Evolutionary conservation across 1,284 basidiomycete species (phyloP), one percentile per base, ranked within the genome.

Genomic region (Irpex lacteus): DNA sequence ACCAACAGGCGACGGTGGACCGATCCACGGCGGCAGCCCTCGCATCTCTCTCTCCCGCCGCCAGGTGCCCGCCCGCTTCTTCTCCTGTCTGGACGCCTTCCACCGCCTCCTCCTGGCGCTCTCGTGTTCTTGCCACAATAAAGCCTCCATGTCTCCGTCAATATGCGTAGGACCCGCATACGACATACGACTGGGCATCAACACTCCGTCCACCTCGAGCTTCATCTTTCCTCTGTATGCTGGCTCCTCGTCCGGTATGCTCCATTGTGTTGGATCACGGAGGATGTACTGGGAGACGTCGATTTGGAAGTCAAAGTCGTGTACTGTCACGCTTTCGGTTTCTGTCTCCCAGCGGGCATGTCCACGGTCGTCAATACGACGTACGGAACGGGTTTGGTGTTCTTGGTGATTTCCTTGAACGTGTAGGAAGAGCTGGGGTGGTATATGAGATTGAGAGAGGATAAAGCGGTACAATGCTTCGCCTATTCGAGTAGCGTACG

Each of bases 391-490:
- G 0, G 78, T 77, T 50, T 78, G 82, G 15, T 77, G 79, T 70
- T 92, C 89, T 1, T 74, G 67, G 69, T 91, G 90, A 0, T 81
- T 81, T 2, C 90, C 90, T n/a, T 75, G 74, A 67, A 84, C 83
- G 55, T 81, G 82, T 5, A 91, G 70, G 47, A 77, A 72, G 65
- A 85, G 79, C 15, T 70, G 75, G 4, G 90, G 90, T 1, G 75
- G 77, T 3, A 69, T 74, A 34, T 73, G 72, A 1, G 86, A 80
- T 59, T 88, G 85, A 2, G 82, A 80, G 13, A 91, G 79, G 6
- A 91, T 75, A 74, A 92, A 91, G 58, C 89, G 85, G 71, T 90
- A 90, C 5, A 91, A 78, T 0, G 89, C 89, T 74, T 91, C 89
- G 58, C 88, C 87, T 89, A 64, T 21, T 34, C 83, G 26, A 26